Base-by-base conservation (phyloP, 495 filamentous ascomycete species). In the Podospora tetraspora region DNA sequence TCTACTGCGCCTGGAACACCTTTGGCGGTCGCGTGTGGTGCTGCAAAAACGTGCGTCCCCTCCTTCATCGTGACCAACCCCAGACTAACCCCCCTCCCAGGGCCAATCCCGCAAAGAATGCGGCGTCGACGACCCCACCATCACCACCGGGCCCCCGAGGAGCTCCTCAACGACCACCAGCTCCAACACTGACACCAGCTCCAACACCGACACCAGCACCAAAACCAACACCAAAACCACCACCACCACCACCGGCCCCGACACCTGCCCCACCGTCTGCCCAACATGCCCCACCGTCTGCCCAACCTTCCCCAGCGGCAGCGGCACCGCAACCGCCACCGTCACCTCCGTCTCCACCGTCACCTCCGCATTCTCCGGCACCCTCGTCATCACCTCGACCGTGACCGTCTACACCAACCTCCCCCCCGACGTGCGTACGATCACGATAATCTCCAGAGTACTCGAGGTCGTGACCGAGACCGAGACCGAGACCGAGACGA, bases 21-120 rank as follows among this genome's bases (percentile, higher is more conserved):
- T 70, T 75, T 37, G 72, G 69, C 10, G 73, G 73, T 3, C 63
- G 64, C 21, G 71, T 72, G 8, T 77, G 75, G 75, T 77, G 75
- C 23, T 77, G 75, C 52, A 66, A 72, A 57, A 59, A 77, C 69
- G 75, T 73, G 61, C 67, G 75, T 60, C 4, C 13, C 9, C 60
- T 8, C 19, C 6, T 23, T 9, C 13, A 16, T 22, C 21, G 0
- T 1, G 2, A 3, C 27, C 10, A 34, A 0, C 19, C 8, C 32
- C 25, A 21, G 1, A 10, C 32, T 58, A 21, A 57, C 63, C 16
- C 32, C 10, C 19, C 2, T 37, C 2, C 0, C 43, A 65, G 63
- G 63, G 63, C 23, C 63, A 65, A 65, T 58, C 19, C 19, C 63
- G 25, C 16, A 57, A 65, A 23, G 63, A 65, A 57, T 65, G 63